Evolutionary conservation across 805 yeast genomes (phyloP), one percentile per base, ranked within the genome.

Genomic region (Cyberlindnera samutprakarnensis): DNA sequence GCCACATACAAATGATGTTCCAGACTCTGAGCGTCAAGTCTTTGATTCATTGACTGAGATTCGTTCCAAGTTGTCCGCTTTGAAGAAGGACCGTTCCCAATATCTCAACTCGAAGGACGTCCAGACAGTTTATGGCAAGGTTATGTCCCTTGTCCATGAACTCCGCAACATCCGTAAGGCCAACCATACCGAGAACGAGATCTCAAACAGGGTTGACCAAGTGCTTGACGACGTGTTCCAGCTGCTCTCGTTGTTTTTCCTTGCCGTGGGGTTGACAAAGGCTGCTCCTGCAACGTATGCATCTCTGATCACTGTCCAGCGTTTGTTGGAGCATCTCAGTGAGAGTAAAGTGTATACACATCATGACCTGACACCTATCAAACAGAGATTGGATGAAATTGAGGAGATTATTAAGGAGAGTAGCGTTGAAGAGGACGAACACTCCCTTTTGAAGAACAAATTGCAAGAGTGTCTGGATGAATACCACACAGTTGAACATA

Each of bases 201-300:
- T 29, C 18, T 31, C 40, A 7, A 66, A 66, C 38, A 53, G 65
- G 39, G 85, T 83, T 12, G 96, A 88, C 49, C 64, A 74, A 8
- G 68, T 83, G 9, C 65, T 85, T 26, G 96, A 88, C 55, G 96
- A 88, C 48, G 84, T 83, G 15, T 86, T 90, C 67, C 96, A 90
- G 56, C 61, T 92, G 29, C 61, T 90, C 27, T 81, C 95, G 11
- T 66, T 92, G 31, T 81, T 92, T 43, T 85, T 88, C 56, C 73
- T 90, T 49, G 85, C 97, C 2, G 92, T 94, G 37, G 99, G 99
- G 3, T 64, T 86, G 46, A 81, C 82, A 28, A 79, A 86, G 45
- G 72, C 86, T 22, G 95, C 96, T 1, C 95, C 97, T 1, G 95
- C 96, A 5, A 84, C 95, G 1, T 92, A 83, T 58, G 90, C 95